Evolutionary conservation across 495 filamentous ascomycete genomes (phyloP), one percentile per base, ranked within the genome.

Genomic region (Alectoria sarmentosa): DNA sequence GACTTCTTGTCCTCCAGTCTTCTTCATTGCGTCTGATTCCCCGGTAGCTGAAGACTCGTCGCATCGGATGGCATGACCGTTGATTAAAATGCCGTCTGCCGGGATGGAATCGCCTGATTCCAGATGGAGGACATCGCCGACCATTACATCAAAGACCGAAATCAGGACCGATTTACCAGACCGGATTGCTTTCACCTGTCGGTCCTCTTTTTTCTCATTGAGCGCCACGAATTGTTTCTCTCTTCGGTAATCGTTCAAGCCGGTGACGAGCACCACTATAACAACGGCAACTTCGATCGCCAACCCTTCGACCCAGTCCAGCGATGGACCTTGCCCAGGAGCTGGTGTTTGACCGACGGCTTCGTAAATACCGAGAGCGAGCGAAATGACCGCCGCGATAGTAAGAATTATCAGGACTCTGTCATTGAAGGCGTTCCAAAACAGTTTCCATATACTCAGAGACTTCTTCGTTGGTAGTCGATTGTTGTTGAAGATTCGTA

Each of bases 371-470:
- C 89, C 89, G 58, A 91, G 75, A 41, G 83, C 87, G 59, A 91
- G 78, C 5, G 87, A 90, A 26, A 91, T 77, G 39, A 90, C 73
- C 14, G 88, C 89, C n/a, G 89, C 89, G 41, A 83, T 78, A 17
- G 87, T 89, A 60, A 91, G 76, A 23, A 91, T 75, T 23, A 93
- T 88, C 60, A 95, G 78, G 28, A 95, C 88, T 66, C 90, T 90
- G 76, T 95, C 90, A 70, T 93, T 90, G 72, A 91, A 92, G 13
- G 90, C 90, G 70, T 88, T 86, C 90, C 90, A 95, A 71, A 92
- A 86, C 41, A 93, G 68, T 69, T 86, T 81, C 65, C 88, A 79
- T 61, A 95, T 81, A 52, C 77, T 85, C 64, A 90, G 88, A 37
- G 87, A 83, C 69, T 92, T 88, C 72, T 89, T 88, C 62, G 80